These are phyloP conservation scores for Boletus tomentosulus DNA, from an alignment of 768 basidiomycete species.

Conservation along the genomic window DNA sequence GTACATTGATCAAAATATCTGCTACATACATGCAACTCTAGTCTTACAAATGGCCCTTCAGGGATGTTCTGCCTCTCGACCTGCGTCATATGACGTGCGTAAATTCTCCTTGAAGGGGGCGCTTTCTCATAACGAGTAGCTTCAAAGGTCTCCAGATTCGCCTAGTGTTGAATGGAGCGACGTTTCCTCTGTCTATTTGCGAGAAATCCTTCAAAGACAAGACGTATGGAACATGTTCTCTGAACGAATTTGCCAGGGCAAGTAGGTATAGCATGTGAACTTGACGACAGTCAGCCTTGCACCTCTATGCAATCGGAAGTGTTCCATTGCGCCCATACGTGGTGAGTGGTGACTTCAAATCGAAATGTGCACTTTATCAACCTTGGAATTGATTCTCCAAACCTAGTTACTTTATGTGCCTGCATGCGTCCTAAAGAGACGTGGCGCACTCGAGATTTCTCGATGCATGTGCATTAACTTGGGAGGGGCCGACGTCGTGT, in stretches of 20 bases:
- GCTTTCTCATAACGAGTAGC: constrained; percentile 13
- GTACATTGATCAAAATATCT: not conserved
- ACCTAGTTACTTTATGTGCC: too few species aligned
- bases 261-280: constrained; percentile 32
- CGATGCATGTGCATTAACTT: too few species aligned
- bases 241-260: not conserved
- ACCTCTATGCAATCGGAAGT: not conserved
- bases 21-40: constrained; percentile 2
- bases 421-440: too few species aligned
- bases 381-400: too few species aligned
- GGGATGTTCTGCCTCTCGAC: constrained; percentile 32
- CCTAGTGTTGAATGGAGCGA: constrained; percentile 36
- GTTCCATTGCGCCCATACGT: not conserved
- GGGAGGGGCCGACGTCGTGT: too few species aligned
- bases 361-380: too few species aligned
- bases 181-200: constrained; percentile 36
- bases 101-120: not conserved
- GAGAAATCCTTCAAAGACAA: constrained; percentile 22
- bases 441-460: too few species aligned
- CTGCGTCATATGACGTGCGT: constrained; percentile 17
- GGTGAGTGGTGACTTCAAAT: not conserved
- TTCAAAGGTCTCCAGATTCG: constrained; percentile 36
- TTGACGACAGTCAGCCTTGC: not conserved
- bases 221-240: too few species aligned
- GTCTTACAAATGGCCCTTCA: constrained; percentile 32